phyloP scores from a whole-genome alignment of 2,329 filamentous ascomycete genomes.

The Colletotrichum viniferum region DNA sequence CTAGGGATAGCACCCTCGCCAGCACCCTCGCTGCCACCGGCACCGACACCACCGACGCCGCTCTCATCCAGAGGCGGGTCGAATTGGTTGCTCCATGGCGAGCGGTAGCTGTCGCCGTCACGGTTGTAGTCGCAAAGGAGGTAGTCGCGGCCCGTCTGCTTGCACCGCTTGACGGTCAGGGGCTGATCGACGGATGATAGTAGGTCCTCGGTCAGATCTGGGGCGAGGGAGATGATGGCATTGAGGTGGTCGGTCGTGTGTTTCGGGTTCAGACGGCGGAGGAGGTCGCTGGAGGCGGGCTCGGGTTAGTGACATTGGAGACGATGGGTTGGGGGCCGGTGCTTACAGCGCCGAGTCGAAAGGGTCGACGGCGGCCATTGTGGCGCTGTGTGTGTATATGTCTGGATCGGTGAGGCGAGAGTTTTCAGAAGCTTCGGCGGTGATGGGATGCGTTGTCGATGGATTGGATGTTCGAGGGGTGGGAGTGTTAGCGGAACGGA shows the following conservation, averaged over 20 bases:
- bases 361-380: slow-evolving; percentile 63
- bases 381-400: slow-evolving; percentile 3
- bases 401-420: not conserved
- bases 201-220: slow-evolving; percentile 94
- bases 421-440: not conserved
- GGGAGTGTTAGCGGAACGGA: not conserved
- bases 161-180: slow-evolving; percentile 83
- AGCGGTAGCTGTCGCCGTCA: slow-evolving; percentile 96
- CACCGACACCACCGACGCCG: slow-evolving; percentile 53
- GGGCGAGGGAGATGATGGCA: slow-evolving; percentile 85
- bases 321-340: not conserved
- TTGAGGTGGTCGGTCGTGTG: slow-evolving; percentile 88
- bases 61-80: slow-evolving; percentile 82
- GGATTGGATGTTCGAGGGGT: not conserved
- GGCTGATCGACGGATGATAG: slow-evolving; percentile 98
- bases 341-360: slow-evolving; percentile 79
- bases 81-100: slow-evolving; percentile 99
- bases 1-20: slow-evolving; percentile 86
- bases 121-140: slow-evolving; percentile 99
- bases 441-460: not conserved
- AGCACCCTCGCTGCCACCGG: slow-evolving; percentile 60
- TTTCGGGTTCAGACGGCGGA: slow-evolving; percentile 95
- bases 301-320: not conserved
- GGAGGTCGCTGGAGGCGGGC: slow-evolving; percentile 77
- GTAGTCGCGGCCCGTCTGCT: slow-evolving; percentile 90